Percentiles rank a stretch among this genome's conserved stretches.
phyloP scores from a whole-genome alignment of 495 filamentous ascomycete genomes.

The Pyronema domesticum region DNA sequence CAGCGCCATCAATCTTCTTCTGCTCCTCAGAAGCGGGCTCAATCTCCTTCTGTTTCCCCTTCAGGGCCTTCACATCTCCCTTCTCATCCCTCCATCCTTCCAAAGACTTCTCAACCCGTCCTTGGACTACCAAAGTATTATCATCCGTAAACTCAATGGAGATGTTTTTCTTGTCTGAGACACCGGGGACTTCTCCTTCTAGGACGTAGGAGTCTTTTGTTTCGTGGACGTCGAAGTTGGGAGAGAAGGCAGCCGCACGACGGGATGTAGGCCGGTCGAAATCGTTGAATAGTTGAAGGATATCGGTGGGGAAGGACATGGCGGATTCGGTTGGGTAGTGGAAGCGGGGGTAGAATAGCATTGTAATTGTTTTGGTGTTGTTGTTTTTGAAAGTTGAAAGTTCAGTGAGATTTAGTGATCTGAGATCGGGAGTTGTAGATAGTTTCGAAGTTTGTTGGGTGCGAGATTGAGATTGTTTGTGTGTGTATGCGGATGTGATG shows the following conservation, averaged over 20 bases:
- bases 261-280: background rate
- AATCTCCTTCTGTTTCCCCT: constrained; percentile 21
- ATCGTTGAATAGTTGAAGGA: background rate
- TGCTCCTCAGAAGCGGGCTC: constrained; percentile 17
- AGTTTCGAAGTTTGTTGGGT: background rate
- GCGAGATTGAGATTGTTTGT: background rate
- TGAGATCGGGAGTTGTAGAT: background rate
- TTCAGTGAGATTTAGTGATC: background rate
- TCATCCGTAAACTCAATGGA: constrained; percentile 70
- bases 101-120: constrained; percentile 40
- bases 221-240: constrained; percentile 70
- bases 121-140: constrained; percentile 57
- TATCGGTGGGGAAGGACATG: background rate
- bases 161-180: constrained; percentile 41
- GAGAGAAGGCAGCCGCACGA: constrained; percentile 43
- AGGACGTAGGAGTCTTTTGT: constrained; percentile 51
- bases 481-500: background rate
- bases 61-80: background rate
- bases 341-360: background rate
- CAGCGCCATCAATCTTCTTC: constrained; percentile 26
- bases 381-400: background rate
- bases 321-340: background rate
- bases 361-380: background rate
- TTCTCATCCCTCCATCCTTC: too few relatives aligned
- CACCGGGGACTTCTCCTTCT: constrained; percentile 73